Conservation (phyloP, 441 rosid species). For the Lepidium campestre region DNA sequence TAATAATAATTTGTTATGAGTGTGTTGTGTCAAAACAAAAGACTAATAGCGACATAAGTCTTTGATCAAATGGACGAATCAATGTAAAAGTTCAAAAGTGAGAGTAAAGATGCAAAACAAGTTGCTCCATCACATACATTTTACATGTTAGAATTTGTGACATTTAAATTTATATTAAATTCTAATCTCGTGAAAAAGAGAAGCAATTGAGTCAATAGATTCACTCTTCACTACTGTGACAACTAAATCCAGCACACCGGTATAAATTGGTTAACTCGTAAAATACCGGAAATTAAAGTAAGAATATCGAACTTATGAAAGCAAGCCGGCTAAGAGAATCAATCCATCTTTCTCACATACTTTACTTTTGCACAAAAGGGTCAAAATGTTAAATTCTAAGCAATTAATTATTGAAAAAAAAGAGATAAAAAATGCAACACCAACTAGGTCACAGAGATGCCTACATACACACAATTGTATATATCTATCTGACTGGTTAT, state of each 20-base stretch:
- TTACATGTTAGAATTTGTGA: conserved; percentile 10
- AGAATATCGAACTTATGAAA: conserved; percentile 17
- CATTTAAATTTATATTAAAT: neutral
- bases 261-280: neutral
- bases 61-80: conserved; percentile 25
- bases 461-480: neutral
- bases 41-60: conserved; percentile 13
- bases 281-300: conserved; percentile 1
- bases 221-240: neutral
- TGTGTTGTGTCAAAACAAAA: neutral
- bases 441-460: conserved; percentile 2
- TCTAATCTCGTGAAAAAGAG: neutral
- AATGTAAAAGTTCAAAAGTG: conserved; percentile 2
- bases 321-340: conserved; percentile 19
- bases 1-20: neutral
- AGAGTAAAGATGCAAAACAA: conserved; percentile 17
- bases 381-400: conserved; percentile 20
- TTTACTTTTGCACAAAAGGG: conserved; percentile 25
- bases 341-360: conserved; percentile 14
- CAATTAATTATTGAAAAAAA: neutral
- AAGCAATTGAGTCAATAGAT: neutral
- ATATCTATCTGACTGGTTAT: conserved; percentile 1
- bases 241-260: too few relatives aligned
- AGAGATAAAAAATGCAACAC: neutral
- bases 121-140: conserved; percentile 12